Conservation (phyloP, 805 yeast species). For the Ogataea degrootiae region DNA sequence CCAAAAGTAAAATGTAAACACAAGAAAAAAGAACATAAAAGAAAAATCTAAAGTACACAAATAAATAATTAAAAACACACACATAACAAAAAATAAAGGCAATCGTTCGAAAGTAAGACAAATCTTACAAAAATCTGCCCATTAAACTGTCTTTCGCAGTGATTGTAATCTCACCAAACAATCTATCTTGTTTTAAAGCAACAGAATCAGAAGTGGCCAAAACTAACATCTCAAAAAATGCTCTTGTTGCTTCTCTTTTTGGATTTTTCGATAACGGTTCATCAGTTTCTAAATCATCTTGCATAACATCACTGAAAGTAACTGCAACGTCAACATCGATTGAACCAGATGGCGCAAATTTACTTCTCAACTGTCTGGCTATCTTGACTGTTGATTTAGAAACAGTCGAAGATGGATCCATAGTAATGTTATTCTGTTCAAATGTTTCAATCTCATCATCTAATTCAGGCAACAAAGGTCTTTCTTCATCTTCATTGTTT, state of each 20-base stretch:
- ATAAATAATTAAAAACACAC: neutral
- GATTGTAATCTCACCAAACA: constrained; percentile 59
- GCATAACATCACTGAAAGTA: constrained; percentile 37
- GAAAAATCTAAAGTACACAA: neutral
- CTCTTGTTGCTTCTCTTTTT: constrained; percentile 58
- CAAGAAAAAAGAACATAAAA: neutral
- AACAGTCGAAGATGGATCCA: constrained; percentile 21
- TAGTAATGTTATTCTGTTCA: constrained; percentile 14
- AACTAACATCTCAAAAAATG: constrained; percentile 79
- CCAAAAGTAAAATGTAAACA: neutral
- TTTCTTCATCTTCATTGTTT: constrained; percentile 4
- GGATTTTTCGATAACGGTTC: constrained; percentile 35
- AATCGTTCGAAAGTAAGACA: neutral
- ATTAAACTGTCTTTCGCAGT: constrained; percentile 16
- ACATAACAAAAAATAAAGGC: neutral
- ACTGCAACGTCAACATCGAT: constrained; percentile 17
- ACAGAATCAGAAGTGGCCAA: constrained; percentile 75
- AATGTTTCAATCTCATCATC: constrained; percentile 20
- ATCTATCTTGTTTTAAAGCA: constrained; percentile 49
- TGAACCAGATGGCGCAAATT: constrained; percentile 18
- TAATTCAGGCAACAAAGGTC: constrained; percentile 15
- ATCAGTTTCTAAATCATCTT: constrained; percentile 30
- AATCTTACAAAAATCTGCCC: constrained; percentile 14
- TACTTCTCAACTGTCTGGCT: constrained; percentile 40
- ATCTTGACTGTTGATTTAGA: constrained; percentile 50